Evolutionary conservation across 306 rosid genomes (phyloP).

Genomic region (Pachyrhizus erosus): DNA sequence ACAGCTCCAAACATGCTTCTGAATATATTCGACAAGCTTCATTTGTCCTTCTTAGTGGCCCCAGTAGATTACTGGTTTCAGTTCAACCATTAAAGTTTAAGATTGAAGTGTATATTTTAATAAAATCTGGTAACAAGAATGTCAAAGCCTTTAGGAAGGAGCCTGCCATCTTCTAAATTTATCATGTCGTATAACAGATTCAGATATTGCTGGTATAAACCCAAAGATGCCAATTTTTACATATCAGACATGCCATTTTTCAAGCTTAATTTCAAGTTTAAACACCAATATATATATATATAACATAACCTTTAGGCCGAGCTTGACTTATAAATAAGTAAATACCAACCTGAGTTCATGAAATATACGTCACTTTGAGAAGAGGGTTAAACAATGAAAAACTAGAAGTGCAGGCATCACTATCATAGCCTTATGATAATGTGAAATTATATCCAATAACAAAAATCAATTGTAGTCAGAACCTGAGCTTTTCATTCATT

Average conservation of each 20-base stretch:
- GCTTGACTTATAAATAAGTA: background rate
- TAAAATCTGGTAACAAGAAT: background rate
- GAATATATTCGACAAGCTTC: slow-evolving; percentile 66
- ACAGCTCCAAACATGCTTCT: slow-evolving; percentile 75
- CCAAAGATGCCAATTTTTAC: background rate
- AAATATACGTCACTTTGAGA: background rate
- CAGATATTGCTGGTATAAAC: background rate
- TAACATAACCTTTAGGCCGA: background rate
- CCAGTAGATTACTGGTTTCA: slow-evolving; percentile 28
- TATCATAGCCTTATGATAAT: background rate
- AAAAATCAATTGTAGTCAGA: background rate
- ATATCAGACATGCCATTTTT: background rate
- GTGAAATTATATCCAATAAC: background rate
- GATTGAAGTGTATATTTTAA: background rate
- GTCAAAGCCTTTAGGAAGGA: background rate
- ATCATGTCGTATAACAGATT: background rate
- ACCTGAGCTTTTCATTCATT: slow-evolving; percentile 49
- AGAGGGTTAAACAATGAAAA: background rate
- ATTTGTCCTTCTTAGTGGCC: slow-evolving; percentile 48
- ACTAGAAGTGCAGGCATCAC: slow-evolving; percentile 8
- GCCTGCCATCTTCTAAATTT: background rate
- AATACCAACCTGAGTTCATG: background rate
- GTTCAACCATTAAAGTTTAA: slow-evolving; percentile 23
- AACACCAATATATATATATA: slow-evolving; percentile 2
- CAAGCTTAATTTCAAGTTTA: background rate